Conservation (phyloP, 257 asterid species). For the Thymus quinquecostatus region DNA sequence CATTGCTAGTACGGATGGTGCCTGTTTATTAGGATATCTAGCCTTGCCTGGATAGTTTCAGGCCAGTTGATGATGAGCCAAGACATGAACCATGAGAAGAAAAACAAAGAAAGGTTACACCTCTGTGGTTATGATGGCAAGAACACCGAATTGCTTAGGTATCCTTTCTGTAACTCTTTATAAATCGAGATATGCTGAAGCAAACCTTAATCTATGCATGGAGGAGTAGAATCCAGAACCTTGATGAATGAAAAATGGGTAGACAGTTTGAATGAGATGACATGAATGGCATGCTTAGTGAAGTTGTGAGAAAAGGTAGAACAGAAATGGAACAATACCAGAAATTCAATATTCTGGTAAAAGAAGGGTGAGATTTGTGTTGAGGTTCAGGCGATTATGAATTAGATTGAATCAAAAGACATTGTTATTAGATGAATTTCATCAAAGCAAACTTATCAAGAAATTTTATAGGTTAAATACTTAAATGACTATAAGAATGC, state of each 20-base stretch:
- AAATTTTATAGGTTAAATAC: background rate
- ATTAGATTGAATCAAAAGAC: background rate
- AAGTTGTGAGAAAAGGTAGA: background rate
- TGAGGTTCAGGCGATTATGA: background rate
- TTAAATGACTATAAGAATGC: background rate
- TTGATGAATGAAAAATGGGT: slow-evolving; percentile 10
- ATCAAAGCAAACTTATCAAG: too few relatives aligned
- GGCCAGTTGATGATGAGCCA: slow-evolving; percentile 15
- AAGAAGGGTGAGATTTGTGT: background rate
- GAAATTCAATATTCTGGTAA: background rate
- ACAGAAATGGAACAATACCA: background rate
- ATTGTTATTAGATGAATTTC: background rate
- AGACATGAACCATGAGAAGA: background rate
- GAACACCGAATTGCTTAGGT: background rate
- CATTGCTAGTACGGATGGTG: too few relatives aligned
- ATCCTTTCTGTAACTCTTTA: background rate
- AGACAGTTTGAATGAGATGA: background rate
- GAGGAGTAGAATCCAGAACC: slow-evolving; percentile 2
- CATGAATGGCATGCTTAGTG: background rate
- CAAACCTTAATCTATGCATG: background rate
- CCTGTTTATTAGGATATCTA: background rate
- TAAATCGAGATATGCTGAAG: background rate
- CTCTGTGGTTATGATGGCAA: slow-evolving; percentile 1
- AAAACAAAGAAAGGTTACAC: slow-evolving; percentile 19
- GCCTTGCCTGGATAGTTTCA: background rate